A percentile compares a stretch with the other conserved stretches of the same genome.
These are phyloP conservation scores for Pneumocystis oryctolagi DNA, from an alignment of 1,139 yeast genomes.

Conservation along the genomic window DNA sequence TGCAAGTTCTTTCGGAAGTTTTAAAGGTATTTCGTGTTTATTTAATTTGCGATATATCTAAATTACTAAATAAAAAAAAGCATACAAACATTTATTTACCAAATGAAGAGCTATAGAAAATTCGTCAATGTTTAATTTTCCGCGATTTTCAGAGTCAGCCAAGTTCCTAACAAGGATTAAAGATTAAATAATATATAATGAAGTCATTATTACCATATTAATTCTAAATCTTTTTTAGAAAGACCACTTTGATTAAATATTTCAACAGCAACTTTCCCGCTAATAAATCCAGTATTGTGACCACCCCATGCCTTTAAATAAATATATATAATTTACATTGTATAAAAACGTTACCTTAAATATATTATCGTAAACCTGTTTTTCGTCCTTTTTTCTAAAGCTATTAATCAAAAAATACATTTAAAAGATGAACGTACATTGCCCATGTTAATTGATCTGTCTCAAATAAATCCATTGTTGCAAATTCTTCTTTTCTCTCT, in stretches of 20 bases:
- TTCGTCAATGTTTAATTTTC: slow-evolving; percentile 65
- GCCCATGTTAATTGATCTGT: slow-evolving; percentile 43
- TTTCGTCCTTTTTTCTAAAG: slow-evolving; percentile 54
- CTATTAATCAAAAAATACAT: background rate
- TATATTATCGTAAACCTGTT: slow-evolving; percentile 69
- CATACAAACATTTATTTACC: slow-evolving; percentile 25
- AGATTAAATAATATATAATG: background rate
- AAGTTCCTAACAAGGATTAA: slow-evolving; percentile 44
- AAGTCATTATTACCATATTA: slow-evolving; percentile 44
- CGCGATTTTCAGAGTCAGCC: slow-evolving; percentile 79
- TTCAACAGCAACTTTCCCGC: slow-evolving; percentile 70
- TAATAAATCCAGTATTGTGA: slow-evolving; percentile 48
- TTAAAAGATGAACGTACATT: slow-evolving; percentile 23
- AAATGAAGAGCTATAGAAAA: slow-evolving; percentile 87
- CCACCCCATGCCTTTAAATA: slow-evolving; percentile 54
- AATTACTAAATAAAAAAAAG: slow-evolving; percentile 31
- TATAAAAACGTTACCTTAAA: slow-evolving; percentile 29
- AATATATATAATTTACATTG: background rate
- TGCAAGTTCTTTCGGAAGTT: slow-evolving; percentile 25
- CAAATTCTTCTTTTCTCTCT: slow-evolving; percentile 30
- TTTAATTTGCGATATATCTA: slow-evolving; percentile 62
- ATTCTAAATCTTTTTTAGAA: slow-evolving; percentile 67
- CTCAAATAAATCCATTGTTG: slow-evolving; percentile 22
- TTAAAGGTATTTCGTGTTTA: slow-evolving; percentile 61
- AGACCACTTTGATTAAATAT: slow-evolving; percentile 86